Percentiles rank a stretch among this genome's conserved stretches.
phyloP scores from a whole-genome alignment of 345 rosid species.

The Acer saccharum region DNA sequence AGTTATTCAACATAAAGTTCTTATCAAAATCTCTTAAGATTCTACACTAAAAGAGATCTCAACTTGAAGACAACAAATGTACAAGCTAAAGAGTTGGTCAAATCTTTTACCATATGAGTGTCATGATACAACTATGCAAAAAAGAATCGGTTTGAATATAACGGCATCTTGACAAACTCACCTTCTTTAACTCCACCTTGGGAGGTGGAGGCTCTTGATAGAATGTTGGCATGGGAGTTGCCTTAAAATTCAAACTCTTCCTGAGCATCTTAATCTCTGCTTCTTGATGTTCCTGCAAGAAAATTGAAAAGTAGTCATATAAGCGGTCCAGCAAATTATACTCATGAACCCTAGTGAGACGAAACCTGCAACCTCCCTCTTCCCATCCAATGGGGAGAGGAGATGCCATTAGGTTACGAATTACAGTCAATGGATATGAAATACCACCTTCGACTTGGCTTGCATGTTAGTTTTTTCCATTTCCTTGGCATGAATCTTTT shows the following conservation, averaged over 20 bases:
- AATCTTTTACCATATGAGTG: not conserved
- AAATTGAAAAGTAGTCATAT: constrained; percentile 2
- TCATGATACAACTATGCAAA: not conserved
- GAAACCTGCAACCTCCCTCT: not conserved
- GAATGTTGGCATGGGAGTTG: constrained; percentile 98
- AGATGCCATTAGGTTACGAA: not conserved
- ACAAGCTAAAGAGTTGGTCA: not conserved
- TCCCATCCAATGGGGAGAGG: not conserved
- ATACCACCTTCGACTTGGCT: constrained; percentile 88
- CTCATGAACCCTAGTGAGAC: not conserved
- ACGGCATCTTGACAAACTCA: constrained; percentile 24
- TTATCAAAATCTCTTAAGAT: not conserved
- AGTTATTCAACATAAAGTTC: not conserved
- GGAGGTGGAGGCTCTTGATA: constrained; percentile 95
- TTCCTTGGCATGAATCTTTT: constrained; percentile 96
- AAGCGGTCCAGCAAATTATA: not conserved
- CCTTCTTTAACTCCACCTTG: constrained; percentile 90
- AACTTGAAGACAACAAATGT: not conserved
- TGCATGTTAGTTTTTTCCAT: constrained; percentile 73
- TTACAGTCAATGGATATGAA: constrained; percentile 13
- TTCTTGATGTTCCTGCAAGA: constrained; percentile 84
- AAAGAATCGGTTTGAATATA: constrained; percentile 3
- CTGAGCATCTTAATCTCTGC: constrained; percentile 91
- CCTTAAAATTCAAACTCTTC: constrained; percentile 92
- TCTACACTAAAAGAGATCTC: not conserved